Base-by-base conservation (phyloP, 208 protist species). In the Balamuthia mandrillaris region DNA sequence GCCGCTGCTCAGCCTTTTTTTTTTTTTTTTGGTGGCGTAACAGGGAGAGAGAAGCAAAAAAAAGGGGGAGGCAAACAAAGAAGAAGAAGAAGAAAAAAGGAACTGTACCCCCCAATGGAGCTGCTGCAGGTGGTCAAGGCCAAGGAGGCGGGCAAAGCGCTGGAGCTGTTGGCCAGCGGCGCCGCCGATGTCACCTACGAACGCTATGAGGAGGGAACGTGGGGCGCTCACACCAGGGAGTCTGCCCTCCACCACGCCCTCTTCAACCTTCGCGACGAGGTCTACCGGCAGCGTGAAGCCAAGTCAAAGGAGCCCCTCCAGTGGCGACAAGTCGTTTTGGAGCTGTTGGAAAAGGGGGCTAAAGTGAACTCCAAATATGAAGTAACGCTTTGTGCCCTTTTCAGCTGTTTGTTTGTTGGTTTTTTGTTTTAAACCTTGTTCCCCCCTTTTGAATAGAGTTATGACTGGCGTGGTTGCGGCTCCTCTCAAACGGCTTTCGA, bases 351-450 rank as follows among this genome's bases (percentile, higher is more conserved):
- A 14, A 70, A 70, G 61, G 61, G 61, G 5, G 61, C 61, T 37
- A 70, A 70, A 14, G 61, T 70, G 31, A 70, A 70, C 61, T 29
- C 61, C 61, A 70, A 70, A n/a, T 14, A 42, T 12, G 61, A 70
- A 37, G 61, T 70, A 70, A 10, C 24, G 10, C 56, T 31, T 4
- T 18, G 18, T 4, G 14, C n/a, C 61, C 16, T 14, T 14, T 42
- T 70, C n/a, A 21, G 12, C 12, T 24, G 10, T 29, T 10, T 42
- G n/a, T 54, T 21, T 21, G 16, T 21, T 24, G 58, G 33, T 18
- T 63, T 9, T 31, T 63, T 12, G 56, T 21, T 63, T 63, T 14
- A 14, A 37, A 4, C 18, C 35, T 6, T 47, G 35, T 7, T 24
- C 5, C 24, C 31, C 61, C 35, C 37, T 70, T 6, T 4, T 70